Base-by-base conservation (phyloP, 2,329 filamentous ascomycete genomes). In the Cytospora paraplurivora region DNA sequence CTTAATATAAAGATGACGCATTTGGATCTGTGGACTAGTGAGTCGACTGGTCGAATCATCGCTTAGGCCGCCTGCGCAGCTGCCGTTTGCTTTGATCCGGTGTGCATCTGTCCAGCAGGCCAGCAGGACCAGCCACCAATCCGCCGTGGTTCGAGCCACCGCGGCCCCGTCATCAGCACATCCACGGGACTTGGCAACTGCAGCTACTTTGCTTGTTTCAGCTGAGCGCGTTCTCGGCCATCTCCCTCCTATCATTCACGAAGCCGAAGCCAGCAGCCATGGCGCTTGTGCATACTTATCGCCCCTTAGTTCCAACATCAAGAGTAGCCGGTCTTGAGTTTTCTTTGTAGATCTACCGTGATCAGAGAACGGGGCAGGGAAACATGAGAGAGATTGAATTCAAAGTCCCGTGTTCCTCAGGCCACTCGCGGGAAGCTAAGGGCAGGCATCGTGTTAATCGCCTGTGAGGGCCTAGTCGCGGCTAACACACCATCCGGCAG, bases 41-140 rank as follows among this genome's bases (percentile, higher is more conserved):
- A 58, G 60, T 61, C 65, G 67, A 62, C 41, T 65, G 63, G 65
- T 61, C 62, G 67, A 68, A 69, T 68, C 65, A 68, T 63, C 53
- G 53, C 63, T 60, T 65, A 68, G 65, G 70, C 74, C 69, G 44
- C 21, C 15, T 17, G 6, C n/a, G 71, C 75, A 27, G 27, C 27
- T 27, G 27, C 27, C 27, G 27, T 27, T 27, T 27, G 27, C 27
- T 27, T 27, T 27, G 27, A 27, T 27, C 27, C 27, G 27, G 72
- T 76, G 76, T 75, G 77, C 75, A 74, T 70, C 72, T 72, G 74
- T 71, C 77, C 77, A 69, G 69, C 65, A 68, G 70, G 69, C 69
- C 71, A 70, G 69, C 70, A 69, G 60, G 65, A 52, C 66, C 68
- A 70, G 62, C 67, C 68, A 66, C 71, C 69, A 70, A 69, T 68